Conservation (phyloP, 1,284 basidiomycete genomes). For the Rhodofomes roseus region DNA sequence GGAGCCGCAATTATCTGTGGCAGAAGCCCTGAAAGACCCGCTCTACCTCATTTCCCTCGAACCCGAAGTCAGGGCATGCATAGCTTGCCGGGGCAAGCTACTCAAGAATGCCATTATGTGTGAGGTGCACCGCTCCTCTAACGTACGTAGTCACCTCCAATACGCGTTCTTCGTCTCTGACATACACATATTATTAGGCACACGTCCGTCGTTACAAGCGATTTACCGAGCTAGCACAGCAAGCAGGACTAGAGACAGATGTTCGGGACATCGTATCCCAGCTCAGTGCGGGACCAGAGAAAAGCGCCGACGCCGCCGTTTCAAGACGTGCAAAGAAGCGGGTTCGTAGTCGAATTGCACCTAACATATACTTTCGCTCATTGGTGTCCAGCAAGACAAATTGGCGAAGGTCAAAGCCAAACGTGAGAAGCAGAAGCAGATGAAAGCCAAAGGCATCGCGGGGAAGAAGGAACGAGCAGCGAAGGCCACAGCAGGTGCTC, state of each 20-base stretch:
- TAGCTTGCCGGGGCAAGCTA: conserved; percentile 72
- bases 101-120: conserved; percentile 66
- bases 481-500: not conserved
- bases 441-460: conserved; percentile 24
- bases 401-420: conserved; percentile 35
- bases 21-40: conserved; percentile 59
- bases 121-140: conserved; percentile 58
- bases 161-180: not conserved
- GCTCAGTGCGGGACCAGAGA: conserved; percentile 18
- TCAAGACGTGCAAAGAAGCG: conserved; percentile 61
- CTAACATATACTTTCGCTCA: not conserved
- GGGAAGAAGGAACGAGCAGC: conserved; percentile 16
- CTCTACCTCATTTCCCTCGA: conserved; percentile 56
- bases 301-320: conserved; percentile 7
- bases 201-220: conserved; percentile 57
- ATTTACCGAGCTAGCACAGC: conserved; percentile 39
- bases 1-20: conserved; percentile 48
- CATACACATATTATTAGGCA: conserved; percentile 42
- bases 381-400: conserved; percentile 37
- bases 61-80: conserved; percentile 54
- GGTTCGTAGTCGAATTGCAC: conserved; percentile 27
- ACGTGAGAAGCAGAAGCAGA: conserved; percentile 35
- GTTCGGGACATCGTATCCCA: conserved; percentile 44
- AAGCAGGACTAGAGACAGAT: conserved; percentile 38
- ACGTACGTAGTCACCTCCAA: conserved; percentile 43